phyloP scores from a whole-genome alignment of 2,329 filamentous ascomycete species.

The Penicillium vulpinum region DNA sequence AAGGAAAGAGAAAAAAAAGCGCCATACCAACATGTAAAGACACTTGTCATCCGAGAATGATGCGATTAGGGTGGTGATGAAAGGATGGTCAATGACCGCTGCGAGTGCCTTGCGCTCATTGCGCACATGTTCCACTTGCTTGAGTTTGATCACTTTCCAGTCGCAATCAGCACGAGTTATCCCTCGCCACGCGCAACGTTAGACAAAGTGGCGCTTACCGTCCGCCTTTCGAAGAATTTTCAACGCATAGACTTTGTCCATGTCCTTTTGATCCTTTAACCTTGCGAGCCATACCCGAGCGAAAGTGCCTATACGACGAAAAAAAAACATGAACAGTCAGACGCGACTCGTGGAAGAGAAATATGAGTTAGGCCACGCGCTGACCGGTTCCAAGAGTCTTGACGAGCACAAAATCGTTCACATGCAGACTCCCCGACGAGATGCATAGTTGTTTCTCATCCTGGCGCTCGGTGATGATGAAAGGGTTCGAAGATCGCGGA shows the following conservation, averaged over 20 bases:
- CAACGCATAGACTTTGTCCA: constrained; percentile 49
- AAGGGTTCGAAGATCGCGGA: constrained; percentile 36
- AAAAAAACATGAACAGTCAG: constrained; percentile 9
- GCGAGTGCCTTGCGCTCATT: constrained; percentile 66
- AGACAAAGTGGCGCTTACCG: constrained; percentile 33
- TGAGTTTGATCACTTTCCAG: constrained; percentile 55
- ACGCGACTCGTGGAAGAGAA: neutral
- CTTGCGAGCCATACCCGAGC: constrained; percentile 53
- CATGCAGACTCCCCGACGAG: constrained; percentile 38
- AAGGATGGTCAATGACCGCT: constrained; percentile 63
- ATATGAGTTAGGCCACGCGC: constrained; percentile 14
- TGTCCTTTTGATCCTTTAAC: constrained; percentile 41
- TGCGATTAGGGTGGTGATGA: constrained; percentile 65
- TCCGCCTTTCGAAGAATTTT: constrained; percentile 54
- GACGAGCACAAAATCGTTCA: constrained; percentile 49
- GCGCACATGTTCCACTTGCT: constrained; percentile 68
- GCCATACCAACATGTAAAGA: constrained; percentile 54
- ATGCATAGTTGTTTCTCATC: constrained; percentile 42
- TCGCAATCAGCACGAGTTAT: constrained; percentile 12
- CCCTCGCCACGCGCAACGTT: constrained; percentile 1
- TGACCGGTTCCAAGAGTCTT: constrained; percentile 53
- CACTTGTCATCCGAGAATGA: constrained; percentile 65
- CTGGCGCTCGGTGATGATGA: constrained; percentile 40
- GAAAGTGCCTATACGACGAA: constrained; percentile 47
- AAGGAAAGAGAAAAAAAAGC: neutral